Percentiles rank a stretch among this genome's conserved stretches.
These are phyloP conservation scores for Cytospora leucostoma DNA, from an alignment of 2,329 filamentous ascomycete genomes.

Conservation along the genomic window DNA sequence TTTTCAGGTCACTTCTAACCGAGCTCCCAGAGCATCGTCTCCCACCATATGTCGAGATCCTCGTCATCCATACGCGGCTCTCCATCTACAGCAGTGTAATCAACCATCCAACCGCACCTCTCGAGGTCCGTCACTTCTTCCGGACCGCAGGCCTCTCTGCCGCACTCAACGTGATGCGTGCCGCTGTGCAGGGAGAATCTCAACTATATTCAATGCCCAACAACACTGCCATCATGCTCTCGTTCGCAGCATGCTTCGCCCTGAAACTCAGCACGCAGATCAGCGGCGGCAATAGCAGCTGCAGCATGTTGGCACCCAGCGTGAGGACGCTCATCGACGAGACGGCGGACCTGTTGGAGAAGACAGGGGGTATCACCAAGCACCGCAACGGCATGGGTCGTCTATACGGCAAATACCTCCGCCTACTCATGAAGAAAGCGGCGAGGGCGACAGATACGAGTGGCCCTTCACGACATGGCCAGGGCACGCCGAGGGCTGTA, in stretches of 20 bases:
- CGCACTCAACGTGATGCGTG: constrained; percentile 72
- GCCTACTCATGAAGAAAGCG: constrained; percentile 46
- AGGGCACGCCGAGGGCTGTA: constrained; percentile 17
- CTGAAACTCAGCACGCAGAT: constrained; percentile 64
- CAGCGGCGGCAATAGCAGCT: constrained; percentile 43
- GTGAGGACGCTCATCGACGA: constrained; percentile 67
- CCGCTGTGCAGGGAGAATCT: constrained; percentile 70
- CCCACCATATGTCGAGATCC: constrained; percentile 73
- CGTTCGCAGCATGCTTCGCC: constrained; percentile 70
- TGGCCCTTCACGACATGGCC: constrained; percentile 16
- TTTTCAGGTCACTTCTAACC: not conserved
- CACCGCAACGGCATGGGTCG: constrained; percentile 68
- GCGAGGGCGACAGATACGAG: constrained; percentile 30
- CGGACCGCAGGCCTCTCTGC: constrained; percentile 70
- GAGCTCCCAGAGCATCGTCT: constrained; percentile 50
- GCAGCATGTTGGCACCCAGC: constrained; percentile 54
- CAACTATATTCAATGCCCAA: constrained; percentile 76
- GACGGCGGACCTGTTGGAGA: constrained; percentile 67
- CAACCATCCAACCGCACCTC: constrained; percentile 70
- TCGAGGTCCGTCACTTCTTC: constrained; percentile 72
- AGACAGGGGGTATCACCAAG: constrained; percentile 64
- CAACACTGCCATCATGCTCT: constrained; percentile 78
- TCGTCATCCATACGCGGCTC: constrained; percentile 70
- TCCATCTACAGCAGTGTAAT: constrained; percentile 76
- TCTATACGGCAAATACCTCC: constrained; percentile 49